Conservation (phyloP, 768 basidiomycete species). For the Lyophyllum shimeji region DNA sequence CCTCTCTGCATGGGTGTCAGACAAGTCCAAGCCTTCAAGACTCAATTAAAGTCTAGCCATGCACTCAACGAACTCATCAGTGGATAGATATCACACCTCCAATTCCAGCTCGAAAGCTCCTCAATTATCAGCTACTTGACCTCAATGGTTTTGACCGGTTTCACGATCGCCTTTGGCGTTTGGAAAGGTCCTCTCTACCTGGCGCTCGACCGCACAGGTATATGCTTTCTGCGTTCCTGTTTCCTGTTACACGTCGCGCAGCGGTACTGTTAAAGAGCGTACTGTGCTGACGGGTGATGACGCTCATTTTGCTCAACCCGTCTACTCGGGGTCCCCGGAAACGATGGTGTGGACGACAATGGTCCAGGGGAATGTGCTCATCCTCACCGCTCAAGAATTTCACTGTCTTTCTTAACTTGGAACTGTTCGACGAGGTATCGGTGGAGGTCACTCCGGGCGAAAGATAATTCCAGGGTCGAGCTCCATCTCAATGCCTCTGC, state of each 20-base stretch:
- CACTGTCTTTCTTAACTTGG: not conserved
- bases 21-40: no score
- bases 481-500: no score
- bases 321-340: not conserved
- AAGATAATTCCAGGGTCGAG: no score
- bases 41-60: no score
- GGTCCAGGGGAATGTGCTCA: not conserved
- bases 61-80: no score
- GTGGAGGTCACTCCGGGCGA: not conserved
- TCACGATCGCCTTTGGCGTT: not conserved
- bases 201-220: not conserved
- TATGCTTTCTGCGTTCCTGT: constrained; percentile 1
- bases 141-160: not conserved
- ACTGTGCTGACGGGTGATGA: not conserved
- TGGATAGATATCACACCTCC: no score
- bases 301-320: not conserved
- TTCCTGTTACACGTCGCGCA: not conserved
- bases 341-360: not conserved
- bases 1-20: no score
- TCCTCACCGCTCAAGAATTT: not conserved
- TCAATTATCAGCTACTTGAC: not conserved
- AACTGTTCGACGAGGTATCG: not conserved
- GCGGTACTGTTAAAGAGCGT: no score
- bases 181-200: not conserved
- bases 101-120: no score